These are phyloP conservation scores for Claviceps quebecensis DNA, from an alignment of 2,329 filamentous ascomycete genomes.

Conservation along the genomic window DNA sequence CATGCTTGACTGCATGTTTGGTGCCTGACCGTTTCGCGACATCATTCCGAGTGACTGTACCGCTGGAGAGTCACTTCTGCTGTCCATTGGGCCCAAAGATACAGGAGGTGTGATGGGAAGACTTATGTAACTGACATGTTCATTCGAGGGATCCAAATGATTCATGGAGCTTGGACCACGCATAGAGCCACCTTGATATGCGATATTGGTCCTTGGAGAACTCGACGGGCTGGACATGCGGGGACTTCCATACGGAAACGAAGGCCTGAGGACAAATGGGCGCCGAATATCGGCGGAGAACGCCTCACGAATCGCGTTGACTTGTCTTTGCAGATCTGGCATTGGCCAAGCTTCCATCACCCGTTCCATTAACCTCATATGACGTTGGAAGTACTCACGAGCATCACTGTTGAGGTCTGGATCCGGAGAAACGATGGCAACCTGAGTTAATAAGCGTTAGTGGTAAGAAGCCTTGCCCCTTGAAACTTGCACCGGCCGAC, in stretches of 20 bases:
- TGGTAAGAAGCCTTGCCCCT: neutral
- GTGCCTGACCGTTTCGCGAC: conserved; percentile 42
- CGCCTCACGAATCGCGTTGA: conserved; percentile 75
- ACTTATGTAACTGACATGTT: conserved; percentile 48
- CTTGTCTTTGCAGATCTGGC: conserved; percentile 79
- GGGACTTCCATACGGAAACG: conserved; percentile 77
- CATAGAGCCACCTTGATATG: conserved; percentile 31
- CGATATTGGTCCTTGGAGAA: conserved; percentile 39
- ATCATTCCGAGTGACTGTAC: conserved; percentile 61
- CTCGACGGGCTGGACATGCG: conserved; percentile 48
- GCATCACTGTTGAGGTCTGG: conserved; percentile 75
- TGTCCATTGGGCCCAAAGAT: conserved; percentile 56
- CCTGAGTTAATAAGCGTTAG: conserved; percentile 33
- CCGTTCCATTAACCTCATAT: conserved; percentile 85
- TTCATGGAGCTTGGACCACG: conserved; percentile 35
- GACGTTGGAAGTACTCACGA: conserved; percentile 75
- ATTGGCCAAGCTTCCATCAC: conserved; percentile 75
- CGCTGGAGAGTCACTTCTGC: conserved; percentile 63
- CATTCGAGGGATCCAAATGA: conserved; percentile 32
- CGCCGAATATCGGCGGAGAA: conserved; percentile 78
- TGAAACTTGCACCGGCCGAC: neutral
- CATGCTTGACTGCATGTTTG: conserved; percentile 39
- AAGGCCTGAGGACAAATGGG: conserved; percentile 77
- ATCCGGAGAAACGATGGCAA: conserved; percentile 86
- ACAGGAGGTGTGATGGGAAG: conserved; percentile 73